Evolutionary conservation across 148 eudicot species (phyloP).

Genomic region (Dysphania ambrosioides): DNA sequence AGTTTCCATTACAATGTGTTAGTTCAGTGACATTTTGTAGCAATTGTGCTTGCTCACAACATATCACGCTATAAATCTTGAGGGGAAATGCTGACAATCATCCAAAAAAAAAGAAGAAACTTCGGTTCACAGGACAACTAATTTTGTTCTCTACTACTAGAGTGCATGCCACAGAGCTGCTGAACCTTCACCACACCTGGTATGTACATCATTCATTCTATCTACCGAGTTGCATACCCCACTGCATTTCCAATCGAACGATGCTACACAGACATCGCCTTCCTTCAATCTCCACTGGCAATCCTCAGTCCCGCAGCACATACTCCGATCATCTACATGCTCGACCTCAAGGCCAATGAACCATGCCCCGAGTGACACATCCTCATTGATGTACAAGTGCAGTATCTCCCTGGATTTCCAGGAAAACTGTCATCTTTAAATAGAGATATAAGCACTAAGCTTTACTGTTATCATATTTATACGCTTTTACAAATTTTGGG

Average conservation of each 20-base stretch:
- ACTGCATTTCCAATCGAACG: slow-evolving; percentile 47
- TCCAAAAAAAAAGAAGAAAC: background rate
- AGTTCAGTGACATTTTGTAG: background rate
- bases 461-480: no score
- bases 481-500: background rate
- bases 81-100: background rate
- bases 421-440: background rate
- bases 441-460: background rate
- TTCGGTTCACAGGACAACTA: background rate
- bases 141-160: background rate
- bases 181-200: slow-evolving; percentile 37
- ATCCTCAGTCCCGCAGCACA: slow-evolving; percentile 47
- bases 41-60: no score
- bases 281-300: slow-evolving; percentile 40
- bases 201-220: slow-evolving; percentile 40
- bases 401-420: slow-evolving; percentile 37
- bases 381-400: slow-evolving; percentile 52
- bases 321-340: slow-evolving; percentile 46
- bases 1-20: slow-evolving; percentile 1
- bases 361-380: slow-evolving; percentile 59
- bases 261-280: slow-evolving; percentile 41
- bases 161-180: slow-evolving; percentile 19
- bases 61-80: background rate
- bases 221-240: slow-evolving; percentile 45
- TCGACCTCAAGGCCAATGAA: slow-evolving; percentile 57